Evolutionary conservation across 2,329 filamentous ascomycete genomes (phyloP).

Genomic region (Aspergillus caelatus): DNA sequence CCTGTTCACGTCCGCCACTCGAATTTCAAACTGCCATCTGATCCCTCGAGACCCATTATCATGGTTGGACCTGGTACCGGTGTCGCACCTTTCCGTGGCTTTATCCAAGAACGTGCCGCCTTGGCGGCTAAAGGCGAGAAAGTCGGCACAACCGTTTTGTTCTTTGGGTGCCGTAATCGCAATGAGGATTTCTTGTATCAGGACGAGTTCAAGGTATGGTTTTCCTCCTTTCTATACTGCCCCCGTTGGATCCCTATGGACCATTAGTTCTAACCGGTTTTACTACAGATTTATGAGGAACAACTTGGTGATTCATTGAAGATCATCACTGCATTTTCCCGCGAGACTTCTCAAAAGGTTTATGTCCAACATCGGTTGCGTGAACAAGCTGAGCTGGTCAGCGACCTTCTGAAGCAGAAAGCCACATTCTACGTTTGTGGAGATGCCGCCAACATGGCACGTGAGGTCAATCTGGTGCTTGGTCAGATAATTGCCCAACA

Average conservation of each 20-base stretch:
- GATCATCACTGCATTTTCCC: conserved; percentile 92
- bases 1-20: conserved; percentile 96
- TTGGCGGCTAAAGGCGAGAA: conserved; percentile 77
- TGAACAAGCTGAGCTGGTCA: conserved; percentile 80
- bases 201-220: conserved; percentile 86
- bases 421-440: conserved; percentile 98
- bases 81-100: conserved; percentile 93
- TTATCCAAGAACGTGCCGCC: conserved; percentile 89
- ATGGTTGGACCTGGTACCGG: conserved; percentile 96
- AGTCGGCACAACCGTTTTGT: conserved; percentile 85
- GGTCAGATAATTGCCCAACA: conserved; percentile 84
- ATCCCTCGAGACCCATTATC: conserved; percentile 90
- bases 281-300: conserved; percentile 73
- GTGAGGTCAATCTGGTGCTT: conserved; percentile 86
- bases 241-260: not conserved
- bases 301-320: conserved; percentile 86
- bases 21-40: conserved; percentile 98
- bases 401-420: conserved; percentile 78
- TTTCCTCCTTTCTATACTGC: not conserved
- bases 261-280: conserved; percentile 24
- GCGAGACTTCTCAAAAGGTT: conserved; percentile 82
- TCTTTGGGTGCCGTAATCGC: conserved; percentile 89
- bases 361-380: conserved; percentile 94
- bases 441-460: conserved; percentile 95
- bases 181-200: conserved; percentile 92